A percentile compares a stretch with the other conserved stretches of the same genome.
Conservation (phyloP, 2,329 filamentous ascomycete species). For the Calonectria montana region DNA sequence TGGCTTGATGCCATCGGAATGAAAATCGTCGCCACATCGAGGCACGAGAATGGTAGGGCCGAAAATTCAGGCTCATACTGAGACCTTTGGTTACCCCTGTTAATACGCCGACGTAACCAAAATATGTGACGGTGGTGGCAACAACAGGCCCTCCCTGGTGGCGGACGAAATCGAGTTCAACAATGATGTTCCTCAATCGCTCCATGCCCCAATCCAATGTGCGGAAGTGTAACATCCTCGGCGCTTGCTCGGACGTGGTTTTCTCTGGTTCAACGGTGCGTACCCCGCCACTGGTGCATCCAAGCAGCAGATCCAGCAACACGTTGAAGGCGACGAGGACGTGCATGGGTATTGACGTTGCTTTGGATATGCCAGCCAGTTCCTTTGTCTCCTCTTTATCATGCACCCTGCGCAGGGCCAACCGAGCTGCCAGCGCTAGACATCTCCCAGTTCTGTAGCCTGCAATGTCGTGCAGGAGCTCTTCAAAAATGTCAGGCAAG, state of each 20-base stretch:
- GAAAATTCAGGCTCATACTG: conserved; percentile 61
- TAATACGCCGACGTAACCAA: conserved; percentile 61
- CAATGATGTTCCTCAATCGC: conserved; percentile 58
- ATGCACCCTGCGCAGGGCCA: conserved; percentile 62
- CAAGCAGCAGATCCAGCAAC: conserved; percentile 71
- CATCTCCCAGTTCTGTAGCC: conserved; percentile 36
- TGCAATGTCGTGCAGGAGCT: conserved; percentile 51
- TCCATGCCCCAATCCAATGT: conserved; percentile 69
- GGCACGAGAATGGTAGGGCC: conserved; percentile 46
- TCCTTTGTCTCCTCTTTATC: conserved; percentile 69
- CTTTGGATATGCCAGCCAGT: conserved; percentile 66
- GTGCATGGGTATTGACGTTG: conserved; percentile 65
- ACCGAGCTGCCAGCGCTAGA: conserved; percentile 52
- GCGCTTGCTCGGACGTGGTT: conserved; percentile 24
- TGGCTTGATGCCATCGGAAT: conserved; percentile 43
- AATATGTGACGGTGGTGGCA: conserved; percentile 59
- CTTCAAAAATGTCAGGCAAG: conserved; percentile 62
- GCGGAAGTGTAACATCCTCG: conserved; percentile 63
- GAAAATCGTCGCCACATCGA: conserved; percentile 24
- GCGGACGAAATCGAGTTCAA: conserved; percentile 62
- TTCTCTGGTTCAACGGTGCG: conserved; percentile 28
- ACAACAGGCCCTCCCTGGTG: conserved; percentile 48
- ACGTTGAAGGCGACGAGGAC: conserved; percentile 72
- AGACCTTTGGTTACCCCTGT: conserved; percentile 59
- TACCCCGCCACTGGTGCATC: conserved; percentile 67